phyloP scores from a whole-genome alignment of 2,329 filamentous ascomycete genomes.

The Pseudocercospora ulei region DNA sequence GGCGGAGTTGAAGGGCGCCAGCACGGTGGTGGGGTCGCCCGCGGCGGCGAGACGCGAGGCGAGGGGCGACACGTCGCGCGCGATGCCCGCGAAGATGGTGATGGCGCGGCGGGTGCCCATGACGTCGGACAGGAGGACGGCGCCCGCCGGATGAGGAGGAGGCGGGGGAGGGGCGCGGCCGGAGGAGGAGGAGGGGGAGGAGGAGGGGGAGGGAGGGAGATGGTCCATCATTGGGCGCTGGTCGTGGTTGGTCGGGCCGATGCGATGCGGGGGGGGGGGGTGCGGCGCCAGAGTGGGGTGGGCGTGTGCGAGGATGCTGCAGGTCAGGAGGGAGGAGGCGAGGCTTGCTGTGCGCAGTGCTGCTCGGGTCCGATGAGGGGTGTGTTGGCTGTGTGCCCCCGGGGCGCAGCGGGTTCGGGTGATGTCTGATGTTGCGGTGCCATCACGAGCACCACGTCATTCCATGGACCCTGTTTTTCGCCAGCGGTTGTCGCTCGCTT shows the following conservation, averaged over 20 bases:
- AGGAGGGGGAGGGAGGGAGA: slow-evolving; percentile 20
- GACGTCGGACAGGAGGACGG: slow-evolving; percentile 70
- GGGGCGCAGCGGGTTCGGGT: slow-evolving; percentile 1
- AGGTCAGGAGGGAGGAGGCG: slow-evolving; percentile 17
- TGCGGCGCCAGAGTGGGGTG: slow-evolving; percentile 5
- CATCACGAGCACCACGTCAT: slow-evolving; percentile 8
- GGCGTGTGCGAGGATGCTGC: slow-evolving; percentile 12
- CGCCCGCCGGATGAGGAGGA: slow-evolving; percentile 20
- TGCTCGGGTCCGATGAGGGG: not conserved
- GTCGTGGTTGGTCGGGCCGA: slow-evolving; percentile 9
- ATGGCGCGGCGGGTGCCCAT: slow-evolving; percentile 68
- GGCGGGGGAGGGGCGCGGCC: slow-evolving; percentile 11
- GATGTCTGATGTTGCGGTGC: slow-evolving; percentile 7
- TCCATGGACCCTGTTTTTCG: slow-evolving; percentile 3
- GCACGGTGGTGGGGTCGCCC: slow-evolving; percentile 64
- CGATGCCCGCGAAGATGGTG: slow-evolving; percentile 74
- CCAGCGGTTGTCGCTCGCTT: not conserved
- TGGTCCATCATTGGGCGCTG: slow-evolving; percentile 24
- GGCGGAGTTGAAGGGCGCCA: slow-evolving; percentile 76
- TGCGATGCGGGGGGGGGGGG: slow-evolving; percentile 4
- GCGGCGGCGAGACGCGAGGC: slow-evolving; percentile 58
- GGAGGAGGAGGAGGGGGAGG: slow-evolving; percentile 21
- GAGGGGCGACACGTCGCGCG: slow-evolving; percentile 62
- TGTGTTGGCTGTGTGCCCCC: not conserved
- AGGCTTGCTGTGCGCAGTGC: slow-evolving; percentile 7